These are phyloP conservation scores for Capsicum pubescens DNA, from an alignment of 257 asterid genomes.

Conservation along the genomic window DNA sequence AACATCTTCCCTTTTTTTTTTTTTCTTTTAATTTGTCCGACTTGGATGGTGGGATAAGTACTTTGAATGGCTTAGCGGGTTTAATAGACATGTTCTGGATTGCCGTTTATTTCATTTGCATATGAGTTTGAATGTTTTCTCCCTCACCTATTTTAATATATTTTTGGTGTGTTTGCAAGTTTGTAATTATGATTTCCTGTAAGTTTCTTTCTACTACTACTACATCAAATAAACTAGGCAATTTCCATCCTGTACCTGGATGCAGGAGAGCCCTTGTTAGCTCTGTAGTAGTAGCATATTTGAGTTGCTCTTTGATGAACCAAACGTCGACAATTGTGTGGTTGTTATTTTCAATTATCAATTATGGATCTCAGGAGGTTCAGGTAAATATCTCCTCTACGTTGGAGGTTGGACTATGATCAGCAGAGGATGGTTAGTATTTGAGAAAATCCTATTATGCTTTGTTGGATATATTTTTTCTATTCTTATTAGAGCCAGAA, in stretches of 20 bases:
- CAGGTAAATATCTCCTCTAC: too few relatives aligned
- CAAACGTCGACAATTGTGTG: too few relatives aligned
- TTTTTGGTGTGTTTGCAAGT: background rate
- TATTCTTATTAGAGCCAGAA: too few relatives aligned
- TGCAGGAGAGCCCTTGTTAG: background rate
- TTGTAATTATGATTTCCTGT: background rate
- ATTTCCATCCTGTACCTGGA: background rate
- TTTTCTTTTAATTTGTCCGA: background rate
- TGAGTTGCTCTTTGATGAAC: background rate
- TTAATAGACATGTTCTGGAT: background rate
- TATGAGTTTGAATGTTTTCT: background rate
- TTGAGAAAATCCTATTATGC: too few relatives aligned
- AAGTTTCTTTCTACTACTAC: background rate
- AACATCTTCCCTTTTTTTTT: background rate
- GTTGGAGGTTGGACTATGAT: too few relatives aligned
- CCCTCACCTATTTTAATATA: background rate
- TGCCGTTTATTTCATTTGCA: background rate
- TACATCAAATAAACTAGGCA: background rate
- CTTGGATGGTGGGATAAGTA: background rate
- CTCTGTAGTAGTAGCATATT: background rate
- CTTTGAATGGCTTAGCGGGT: background rate
- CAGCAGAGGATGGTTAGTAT: too few relatives aligned
- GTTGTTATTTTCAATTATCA: too few relatives aligned
- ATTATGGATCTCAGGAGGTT: too few relatives aligned
- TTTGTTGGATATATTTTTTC: too few relatives aligned